phyloP scores from a whole-genome alignment of 2,329 filamentous ascomycete species.

The Pyricularia pennisetigena region DNA sequence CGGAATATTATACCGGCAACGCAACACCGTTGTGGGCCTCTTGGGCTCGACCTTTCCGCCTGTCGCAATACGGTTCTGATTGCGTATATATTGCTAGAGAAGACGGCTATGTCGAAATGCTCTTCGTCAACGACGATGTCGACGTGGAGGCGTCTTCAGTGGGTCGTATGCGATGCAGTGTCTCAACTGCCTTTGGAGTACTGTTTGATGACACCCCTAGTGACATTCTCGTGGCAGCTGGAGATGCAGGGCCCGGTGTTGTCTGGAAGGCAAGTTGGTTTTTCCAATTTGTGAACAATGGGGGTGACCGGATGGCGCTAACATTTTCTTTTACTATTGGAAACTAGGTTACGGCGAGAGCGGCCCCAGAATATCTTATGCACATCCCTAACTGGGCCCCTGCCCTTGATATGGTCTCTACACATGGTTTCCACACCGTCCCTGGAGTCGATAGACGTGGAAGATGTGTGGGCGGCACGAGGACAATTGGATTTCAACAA shows the following conservation, averaged over 20 bases:
- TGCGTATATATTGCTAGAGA: constrained; percentile 80
- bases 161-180: constrained; percentile 49
- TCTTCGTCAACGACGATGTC: constrained; percentile 56
- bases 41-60: constrained; percentile 72
- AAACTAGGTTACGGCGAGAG: constrained; percentile 41
- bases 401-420: constrained; percentile 44
- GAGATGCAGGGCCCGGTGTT: constrained; percentile 67
- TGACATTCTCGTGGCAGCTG: constrained; percentile 73
- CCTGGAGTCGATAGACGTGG: not conserved
- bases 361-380: constrained; percentile 43
- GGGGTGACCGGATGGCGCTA: not conserved
- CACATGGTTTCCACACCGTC: constrained; percentile 18
- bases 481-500: not conserved
- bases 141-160: constrained; percentile 26
- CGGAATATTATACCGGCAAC: constrained; percentile 34
- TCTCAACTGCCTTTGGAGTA: constrained; percentile 74
- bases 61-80: constrained; percentile 56
- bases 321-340: not conserved
- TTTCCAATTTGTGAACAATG: not conserved
- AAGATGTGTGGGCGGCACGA: not conserved
- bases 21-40: constrained; percentile 62
- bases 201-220: constrained; percentile 51
- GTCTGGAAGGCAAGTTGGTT: constrained; percentile 54
- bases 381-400: constrained; percentile 56
- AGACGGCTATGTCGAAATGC: constrained; percentile 68